A percentile compares a stretch with the other conserved stretches of the same genome.
Evolutionary conservation across 148 eudicot genomes (phyloP).

Genomic region (Vaccinium darrowii): DNA sequence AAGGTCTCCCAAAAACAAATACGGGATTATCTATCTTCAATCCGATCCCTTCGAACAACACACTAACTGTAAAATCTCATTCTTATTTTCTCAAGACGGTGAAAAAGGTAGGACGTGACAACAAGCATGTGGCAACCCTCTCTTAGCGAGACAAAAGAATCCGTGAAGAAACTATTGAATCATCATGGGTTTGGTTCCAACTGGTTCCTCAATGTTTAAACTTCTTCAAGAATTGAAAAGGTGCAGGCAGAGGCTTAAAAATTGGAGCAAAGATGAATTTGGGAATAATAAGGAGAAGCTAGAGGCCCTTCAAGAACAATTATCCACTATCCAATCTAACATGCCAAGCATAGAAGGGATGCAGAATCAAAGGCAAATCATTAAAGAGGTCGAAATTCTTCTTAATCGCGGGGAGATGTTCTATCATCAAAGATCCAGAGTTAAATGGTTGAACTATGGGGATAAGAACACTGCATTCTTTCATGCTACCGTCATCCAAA

Average conservation of each 20-base stretch:
- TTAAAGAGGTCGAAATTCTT: not conserved
- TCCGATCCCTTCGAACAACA: too few relatives aligned
- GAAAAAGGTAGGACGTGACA: too few relatives aligned
- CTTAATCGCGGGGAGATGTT: not conserved
- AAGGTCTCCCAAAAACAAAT: too few relatives aligned
- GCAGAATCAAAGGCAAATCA: not conserved
- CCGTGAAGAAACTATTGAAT: not conserved
- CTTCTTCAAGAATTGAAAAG: not conserved
- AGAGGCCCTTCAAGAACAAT: not conserved
- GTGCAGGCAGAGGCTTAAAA: not conserved
- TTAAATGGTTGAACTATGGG: not conserved
- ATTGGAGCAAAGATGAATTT: not conserved
- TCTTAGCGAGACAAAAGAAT: too few relatives aligned
- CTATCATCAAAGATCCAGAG: not conserved
- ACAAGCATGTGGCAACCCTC: too few relatives aligned
- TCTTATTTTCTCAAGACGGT: too few relatives aligned
- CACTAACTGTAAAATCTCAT: too few relatives aligned
- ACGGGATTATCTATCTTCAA: too few relatives aligned
- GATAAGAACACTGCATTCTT: not conserved
- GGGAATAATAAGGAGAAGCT: not conserved
- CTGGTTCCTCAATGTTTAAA: not conserved
- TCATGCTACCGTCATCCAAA: not conserved
- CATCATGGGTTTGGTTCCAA: accelerated
- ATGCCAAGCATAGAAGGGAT: not conserved
- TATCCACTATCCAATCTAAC: too few relatives aligned